A percentile compares a stretch with the other conserved stretches of the same genome.
These are phyloP conservation scores for Phialemonium atrogriseum DNA, from an alignment of 2,329 filamentous ascomycete genomes.

Conservation along the genomic window DNA sequence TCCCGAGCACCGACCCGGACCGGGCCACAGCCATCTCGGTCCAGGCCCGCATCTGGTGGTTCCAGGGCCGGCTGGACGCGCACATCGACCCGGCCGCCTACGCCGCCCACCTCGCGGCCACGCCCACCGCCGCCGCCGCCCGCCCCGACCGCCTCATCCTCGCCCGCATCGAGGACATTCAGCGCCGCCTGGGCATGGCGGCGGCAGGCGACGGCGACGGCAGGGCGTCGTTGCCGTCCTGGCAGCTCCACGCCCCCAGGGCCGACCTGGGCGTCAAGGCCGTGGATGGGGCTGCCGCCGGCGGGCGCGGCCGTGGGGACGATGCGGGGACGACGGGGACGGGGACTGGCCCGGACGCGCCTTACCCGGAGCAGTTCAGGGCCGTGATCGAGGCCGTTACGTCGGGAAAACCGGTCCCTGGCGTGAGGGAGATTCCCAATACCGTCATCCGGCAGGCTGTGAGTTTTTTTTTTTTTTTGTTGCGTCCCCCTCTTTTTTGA, in stretches of 20 bases:
- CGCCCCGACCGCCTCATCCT: constrained; percentile 13
- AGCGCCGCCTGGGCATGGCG: constrained; percentile 11
- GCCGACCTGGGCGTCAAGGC: constrained; percentile 35
- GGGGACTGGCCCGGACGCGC: too few species aligned
- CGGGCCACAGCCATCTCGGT: constrained; percentile 38
- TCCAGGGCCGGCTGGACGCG: constrained; percentile 11
- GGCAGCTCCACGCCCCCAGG: constrained; percentile 43
- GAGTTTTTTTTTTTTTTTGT: constrained; percentile 20
- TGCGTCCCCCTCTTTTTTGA: background rate
- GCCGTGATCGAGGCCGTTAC: constrained; percentile 82
- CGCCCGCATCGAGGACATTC: constrained; percentile 13
- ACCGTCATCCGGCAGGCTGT: constrained; percentile 67
- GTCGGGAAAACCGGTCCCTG: constrained; percentile 73
- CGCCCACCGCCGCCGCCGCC: constrained; percentile 1
- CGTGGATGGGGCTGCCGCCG: constrained; percentile 17
- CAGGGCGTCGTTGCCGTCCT: constrained; percentile 28
- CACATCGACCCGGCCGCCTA: constrained; percentile 13
- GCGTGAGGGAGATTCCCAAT: constrained; percentile 79
- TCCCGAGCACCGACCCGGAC: constrained; percentile 3
- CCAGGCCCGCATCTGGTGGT: constrained; percentile 44
- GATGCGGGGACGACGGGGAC: too few species aligned
- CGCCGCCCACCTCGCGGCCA: constrained; percentile 8
- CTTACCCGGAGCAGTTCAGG: constrained; percentile 77
- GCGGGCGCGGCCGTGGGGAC: constrained; percentile 9
- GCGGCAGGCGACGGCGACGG: constrained; percentile 4